Percentiles rank a stretch among this genome's conserved stretches.
phyloP scores from a whole-genome alignment of 768 basidiomycete species.

The Tricholomella constricta region DNA sequence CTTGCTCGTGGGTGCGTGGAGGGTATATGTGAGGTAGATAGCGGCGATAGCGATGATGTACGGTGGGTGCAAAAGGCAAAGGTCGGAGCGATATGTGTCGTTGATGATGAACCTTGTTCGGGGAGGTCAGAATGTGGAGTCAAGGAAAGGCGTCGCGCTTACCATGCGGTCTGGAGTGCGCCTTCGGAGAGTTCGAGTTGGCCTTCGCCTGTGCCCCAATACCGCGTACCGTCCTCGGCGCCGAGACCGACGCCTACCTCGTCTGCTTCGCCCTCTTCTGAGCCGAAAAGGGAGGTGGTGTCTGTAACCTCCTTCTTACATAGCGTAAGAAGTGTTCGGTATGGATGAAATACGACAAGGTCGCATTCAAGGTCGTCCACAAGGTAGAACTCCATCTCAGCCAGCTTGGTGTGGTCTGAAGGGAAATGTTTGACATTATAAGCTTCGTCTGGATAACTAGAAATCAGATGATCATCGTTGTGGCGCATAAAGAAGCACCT shows the following conservation, averaged over 20 bases:
- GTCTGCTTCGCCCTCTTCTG: slow-evolving; percentile 57
- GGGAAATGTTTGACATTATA: slow-evolving; percentile 82
- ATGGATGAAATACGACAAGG: slow-evolving; percentile 91
- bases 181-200: slow-evolving; percentile 74
- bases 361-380: slow-evolving; percentile 97
- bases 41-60: slow-evolving; percentile 93
- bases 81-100: slow-evolving; percentile 91
- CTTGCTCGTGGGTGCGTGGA: slow-evolving; percentile 61
- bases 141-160: slow-evolving; percentile 22
- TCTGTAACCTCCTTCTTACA: slow-evolving; percentile 59
- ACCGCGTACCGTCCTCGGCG: slow-evolving; percentile 57
- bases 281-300: slow-evolving; percentile 38
- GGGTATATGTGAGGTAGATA: slow-evolving; percentile 83
- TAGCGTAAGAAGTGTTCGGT: slow-evolving; percentile 81
- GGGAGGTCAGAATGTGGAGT: background rate
- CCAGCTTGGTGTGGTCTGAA: slow-evolving; percentile 86
- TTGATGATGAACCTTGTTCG: slow-evolving; percentile 87
- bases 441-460: slow-evolving; percentile 49
- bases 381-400: slow-evolving; percentile 99
- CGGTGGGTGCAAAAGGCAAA: slow-evolving; percentile 94
- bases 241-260: slow-evolving; percentile 52
- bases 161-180: slow-evolving; percentile 93
- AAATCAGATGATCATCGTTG: background rate
- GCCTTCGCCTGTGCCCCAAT: slow-evolving; percentile 82
- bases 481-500: slow-evolving; percentile 23